A percentile compares a stretch with the other conserved stretches of the same genome.
phyloP scores from a whole-genome alignment of 2,329 filamentous ascomycete genomes.

The Fusarium falciforme region DNA sequence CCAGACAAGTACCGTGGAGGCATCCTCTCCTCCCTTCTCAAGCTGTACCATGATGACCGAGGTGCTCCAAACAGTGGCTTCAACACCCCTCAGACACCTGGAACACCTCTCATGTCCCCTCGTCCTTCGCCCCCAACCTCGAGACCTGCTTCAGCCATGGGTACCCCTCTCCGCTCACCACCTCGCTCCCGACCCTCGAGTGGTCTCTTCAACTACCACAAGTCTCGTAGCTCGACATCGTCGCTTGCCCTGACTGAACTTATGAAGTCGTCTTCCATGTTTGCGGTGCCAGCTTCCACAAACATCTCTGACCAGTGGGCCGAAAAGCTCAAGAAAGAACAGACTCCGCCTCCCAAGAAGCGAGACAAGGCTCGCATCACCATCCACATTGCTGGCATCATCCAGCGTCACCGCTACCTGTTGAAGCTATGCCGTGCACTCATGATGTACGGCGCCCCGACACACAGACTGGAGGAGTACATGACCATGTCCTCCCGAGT shows the following conservation, averaged over 20 bases:
- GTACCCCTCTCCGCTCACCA: constrained; percentile 46
- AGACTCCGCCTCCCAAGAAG: constrained; percentile 51
- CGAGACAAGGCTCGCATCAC: constrained; percentile 59
- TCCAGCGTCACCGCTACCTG: constrained; percentile 85
- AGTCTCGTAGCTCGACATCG: constrained; percentile 56
- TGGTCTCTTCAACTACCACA: constrained; percentile 55
- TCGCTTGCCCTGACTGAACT: constrained; percentile 62
- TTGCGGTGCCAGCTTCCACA: constrained; percentile 60
- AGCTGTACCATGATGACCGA: constrained; percentile 70
- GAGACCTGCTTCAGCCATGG: constrained; percentile 52
- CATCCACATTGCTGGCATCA: constrained; percentile 72
- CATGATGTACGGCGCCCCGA: constrained; percentile 92
- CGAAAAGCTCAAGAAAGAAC: constrained; percentile 56
- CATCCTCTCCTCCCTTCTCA: constrained; percentile 78
- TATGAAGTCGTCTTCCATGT: constrained; percentile 65
- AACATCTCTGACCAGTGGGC: constrained; percentile 57
- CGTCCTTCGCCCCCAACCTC: constrained; percentile 55
- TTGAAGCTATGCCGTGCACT: constrained; percentile 85
- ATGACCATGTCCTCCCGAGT: constrained; percentile 91
- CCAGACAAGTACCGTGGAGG: constrained; percentile 78
- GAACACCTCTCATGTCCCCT: constrained; percentile 56
- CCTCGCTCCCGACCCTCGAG: constrained; percentile 50
- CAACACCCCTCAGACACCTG: constrained; percentile 54
- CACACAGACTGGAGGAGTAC: constrained; percentile 91
- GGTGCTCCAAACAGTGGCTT: constrained; percentile 51